These are phyloP conservation scores for Apiospora hydei DNA, from an alignment of 2,329 filamentous ascomycete species.

Conservation along the genomic window DNA sequence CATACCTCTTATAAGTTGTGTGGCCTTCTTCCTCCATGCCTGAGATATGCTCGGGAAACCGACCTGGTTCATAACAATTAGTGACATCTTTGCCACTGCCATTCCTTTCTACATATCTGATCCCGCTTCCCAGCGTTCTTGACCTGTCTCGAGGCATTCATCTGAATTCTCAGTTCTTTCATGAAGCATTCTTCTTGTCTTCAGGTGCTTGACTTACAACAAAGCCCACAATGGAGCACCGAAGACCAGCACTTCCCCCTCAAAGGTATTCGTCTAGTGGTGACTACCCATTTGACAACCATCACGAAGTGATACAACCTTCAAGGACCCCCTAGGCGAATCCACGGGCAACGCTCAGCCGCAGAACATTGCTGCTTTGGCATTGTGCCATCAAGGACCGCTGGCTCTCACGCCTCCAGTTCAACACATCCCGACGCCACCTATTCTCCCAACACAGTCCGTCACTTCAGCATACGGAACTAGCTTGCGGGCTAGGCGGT, in stretches of 20 bases:
- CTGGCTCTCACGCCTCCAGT: slow-evolving; percentile 52
- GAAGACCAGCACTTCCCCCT: slow-evolving; percentile 56
- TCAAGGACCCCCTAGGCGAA: slow-evolving; percentile 55
- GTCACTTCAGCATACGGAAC: slow-evolving; percentile 56
- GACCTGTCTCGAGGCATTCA: slow-evolving; percentile 40
- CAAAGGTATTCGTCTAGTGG: slow-evolving; percentile 57
- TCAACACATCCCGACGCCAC: slow-evolving; percentile 48
- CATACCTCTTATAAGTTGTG: slow-evolving; percentile 42
- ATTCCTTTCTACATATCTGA: slow-evolving; percentile 48
- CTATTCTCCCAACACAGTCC: slow-evolving; percentile 58
- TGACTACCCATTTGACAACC: slow-evolving; percentile 55
- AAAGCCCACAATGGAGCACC: slow-evolving; percentile 47
- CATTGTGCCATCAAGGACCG: slow-evolving; percentile 53
- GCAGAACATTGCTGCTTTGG: slow-evolving; percentile 45
- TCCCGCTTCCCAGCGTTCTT: slow-evolving; percentile 45
- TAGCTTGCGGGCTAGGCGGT: slow-evolving; percentile 42
- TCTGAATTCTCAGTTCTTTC: slow-evolving; percentile 42
- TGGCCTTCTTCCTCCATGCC: slow-evolving; percentile 43
- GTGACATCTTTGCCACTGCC: slow-evolving; percentile 44
- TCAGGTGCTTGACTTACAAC: slow-evolving; percentile 31
- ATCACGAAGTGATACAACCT: slow-evolving; percentile 48
- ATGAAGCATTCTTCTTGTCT: slow-evolving; percentile 42
- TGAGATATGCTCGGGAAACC: slow-evolving; percentile 34
- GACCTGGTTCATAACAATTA: slow-evolving; percentile 36
- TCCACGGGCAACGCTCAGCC: slow-evolving; percentile 60